Percentiles rank a stretch among this genome's conserved stretches.
phyloP scores from a whole-genome alignment of 768 basidiomycete species.

The Mycena venus region DNA sequence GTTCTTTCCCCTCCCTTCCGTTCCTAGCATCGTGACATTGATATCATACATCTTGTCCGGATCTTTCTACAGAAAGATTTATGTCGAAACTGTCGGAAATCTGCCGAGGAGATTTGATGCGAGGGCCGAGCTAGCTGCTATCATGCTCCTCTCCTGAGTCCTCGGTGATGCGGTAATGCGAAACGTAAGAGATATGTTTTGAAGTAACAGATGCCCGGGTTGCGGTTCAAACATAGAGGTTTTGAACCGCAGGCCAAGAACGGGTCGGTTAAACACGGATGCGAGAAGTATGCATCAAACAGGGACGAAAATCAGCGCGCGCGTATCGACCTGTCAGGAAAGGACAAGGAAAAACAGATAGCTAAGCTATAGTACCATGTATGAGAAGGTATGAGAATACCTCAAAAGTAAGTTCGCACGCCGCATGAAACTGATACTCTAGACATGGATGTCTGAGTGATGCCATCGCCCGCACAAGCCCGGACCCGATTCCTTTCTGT shows the following conservation, averaged over 20 bases:
- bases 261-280: neutral
- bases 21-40: slow-evolving; percentile 2
- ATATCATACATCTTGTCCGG: neutral
- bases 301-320: neutral
- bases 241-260: neutral
- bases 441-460: neutral
- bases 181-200: neutral
- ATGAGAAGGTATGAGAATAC: too few relatives aligned
- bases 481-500: too few relatives aligned
- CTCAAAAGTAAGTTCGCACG: neutral
- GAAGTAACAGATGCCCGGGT: neutral
- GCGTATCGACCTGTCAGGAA: neutral
- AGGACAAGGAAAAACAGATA: neutral
- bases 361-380: neutral
- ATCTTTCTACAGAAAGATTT: neutral
- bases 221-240: neutral
- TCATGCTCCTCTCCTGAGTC: neutral
- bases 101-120: slow-evolving; percentile 1
- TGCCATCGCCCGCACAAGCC: slow-evolving; percentile 5
- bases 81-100: neutral
- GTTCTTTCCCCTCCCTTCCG: neutral
- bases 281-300: neutral
- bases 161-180: slow-evolving; percentile 8
- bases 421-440: neutral
- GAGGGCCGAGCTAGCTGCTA: neutral